Conservation (phyloP, 371 early-diverging fungal species). For the Syncephalastrum racemosum region DNA sequence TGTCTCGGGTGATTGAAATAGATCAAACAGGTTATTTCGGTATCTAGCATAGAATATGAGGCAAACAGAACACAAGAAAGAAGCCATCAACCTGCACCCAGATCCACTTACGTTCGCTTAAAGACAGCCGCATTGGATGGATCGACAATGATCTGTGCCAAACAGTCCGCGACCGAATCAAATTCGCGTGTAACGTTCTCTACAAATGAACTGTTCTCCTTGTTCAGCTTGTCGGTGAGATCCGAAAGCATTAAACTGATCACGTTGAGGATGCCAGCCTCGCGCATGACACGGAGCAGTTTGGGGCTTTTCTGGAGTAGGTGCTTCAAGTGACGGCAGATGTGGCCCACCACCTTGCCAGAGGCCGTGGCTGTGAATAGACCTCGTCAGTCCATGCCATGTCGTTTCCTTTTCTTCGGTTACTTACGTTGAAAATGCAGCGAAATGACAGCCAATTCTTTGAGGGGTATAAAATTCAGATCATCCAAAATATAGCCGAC, state of each 20-base stretch:
- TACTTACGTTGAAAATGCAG: slow-evolving; percentile 61
- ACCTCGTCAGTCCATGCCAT: neutral
- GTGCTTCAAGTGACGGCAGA: slow-evolving; percentile 47
- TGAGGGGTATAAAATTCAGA: slow-evolving; percentile 69
- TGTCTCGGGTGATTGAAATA: slow-evolving; percentile 55
- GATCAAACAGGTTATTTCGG: slow-evolving; percentile 60
- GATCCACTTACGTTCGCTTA: slow-evolving; percentile 33
- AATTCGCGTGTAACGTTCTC: slow-evolving; percentile 50
- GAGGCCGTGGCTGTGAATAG: slow-evolving; percentile 44
- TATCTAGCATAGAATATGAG: slow-evolving; percentile 11
- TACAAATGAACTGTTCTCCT: slow-evolving; percentile 38
- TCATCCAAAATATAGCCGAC: slow-evolving; percentile 59
- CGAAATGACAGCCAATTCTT: slow-evolving; percentile 61
- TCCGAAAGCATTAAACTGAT: slow-evolving; percentile 60
- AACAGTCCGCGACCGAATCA: slow-evolving; percentile 51
- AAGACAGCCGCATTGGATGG: slow-evolving; percentile 31
- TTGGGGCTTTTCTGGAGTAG: slow-evolving; percentile 49
- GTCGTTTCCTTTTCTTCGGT: neutral
- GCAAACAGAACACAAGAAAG: neutral
- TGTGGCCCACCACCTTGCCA: slow-evolving; percentile 49
- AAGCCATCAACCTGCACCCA: neutral
- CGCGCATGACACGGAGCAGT: slow-evolving; percentile 58
- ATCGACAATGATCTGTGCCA: slow-evolving; percentile 46
- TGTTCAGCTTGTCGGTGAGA: slow-evolving; percentile 38
- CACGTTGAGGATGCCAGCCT: slow-evolving; percentile 65